Percentiles rank a stretch among this genome's conserved stretches.
Conservation (phyloP, 2,329 filamentous ascomycete genomes). For the Albifimbria verrucaria region DNA sequence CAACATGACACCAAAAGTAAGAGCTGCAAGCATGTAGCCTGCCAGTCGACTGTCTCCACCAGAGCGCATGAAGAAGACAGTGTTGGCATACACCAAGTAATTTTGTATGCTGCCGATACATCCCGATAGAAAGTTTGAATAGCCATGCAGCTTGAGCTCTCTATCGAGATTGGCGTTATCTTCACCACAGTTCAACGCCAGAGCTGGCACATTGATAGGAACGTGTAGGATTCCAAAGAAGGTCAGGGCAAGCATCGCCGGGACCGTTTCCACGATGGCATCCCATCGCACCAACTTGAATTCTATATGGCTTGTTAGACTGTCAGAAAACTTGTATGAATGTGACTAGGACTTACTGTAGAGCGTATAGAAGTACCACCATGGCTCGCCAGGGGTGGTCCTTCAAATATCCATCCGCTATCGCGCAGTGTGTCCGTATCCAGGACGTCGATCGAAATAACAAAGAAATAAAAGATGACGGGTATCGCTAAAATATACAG, state of each 20-base stretch:
- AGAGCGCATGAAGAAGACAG: slow-evolving; percentile 91
- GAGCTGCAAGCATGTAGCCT: slow-evolving; percentile 76
- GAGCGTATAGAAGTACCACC: slow-evolving; percentile 96
- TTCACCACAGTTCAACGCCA: slow-evolving; percentile 86
- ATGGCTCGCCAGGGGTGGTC: slow-evolving; percentile 83
- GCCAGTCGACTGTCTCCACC: slow-evolving; percentile 85
- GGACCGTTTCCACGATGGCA: slow-evolving; percentile 78
- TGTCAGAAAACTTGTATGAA: no score
- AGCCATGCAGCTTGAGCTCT: slow-evolving; percentile 87
- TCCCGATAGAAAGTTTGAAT: slow-evolving; percentile 89
- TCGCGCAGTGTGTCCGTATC: slow-evolving; percentile 64
- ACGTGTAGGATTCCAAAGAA: slow-evolving; percentile 98
- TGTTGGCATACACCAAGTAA: slow-evolving; percentile 97
- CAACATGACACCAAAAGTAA: slow-evolving; percentile 79
- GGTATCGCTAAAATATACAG: slow-evolving; percentile 81
- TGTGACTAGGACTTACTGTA: slow-evolving; percentile 64
- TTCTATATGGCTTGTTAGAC: slow-evolving; percentile 44
- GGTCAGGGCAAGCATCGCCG: slow-evolving; percentile 93
- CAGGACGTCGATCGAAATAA: slow-evolving; percentile 65
- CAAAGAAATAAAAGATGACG: slow-evolving; percentile 73
- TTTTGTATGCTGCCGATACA: slow-evolving; percentile 88
- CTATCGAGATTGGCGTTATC: slow-evolving; percentile 89
- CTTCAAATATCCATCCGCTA: slow-evolving; percentile 87
- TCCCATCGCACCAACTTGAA: slow-evolving; percentile 79
- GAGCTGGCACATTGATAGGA: slow-evolving; percentile 93